Conservation (phyloP, 495 filamentous ascomycete species). For the Neurospora africana region DNA sequence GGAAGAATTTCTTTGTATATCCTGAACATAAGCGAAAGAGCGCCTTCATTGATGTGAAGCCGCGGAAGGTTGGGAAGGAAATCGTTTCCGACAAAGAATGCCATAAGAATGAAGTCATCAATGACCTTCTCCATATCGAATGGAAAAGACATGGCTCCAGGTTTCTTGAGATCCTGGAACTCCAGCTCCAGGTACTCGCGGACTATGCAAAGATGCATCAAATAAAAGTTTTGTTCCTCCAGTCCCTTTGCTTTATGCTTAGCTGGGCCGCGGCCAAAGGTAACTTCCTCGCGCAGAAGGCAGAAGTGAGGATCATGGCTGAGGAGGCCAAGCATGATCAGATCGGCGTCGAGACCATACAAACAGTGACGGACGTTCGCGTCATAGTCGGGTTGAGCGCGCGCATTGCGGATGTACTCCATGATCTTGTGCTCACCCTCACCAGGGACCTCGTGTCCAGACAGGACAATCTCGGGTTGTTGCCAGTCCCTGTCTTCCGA, state of each 20-base stretch:
- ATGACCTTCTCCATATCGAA: slow-evolving; percentile 96
- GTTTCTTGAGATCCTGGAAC: slow-evolving; percentile 82
- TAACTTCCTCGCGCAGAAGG: slow-evolving; percentile 93
- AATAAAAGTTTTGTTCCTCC: slow-evolving; percentile 97
- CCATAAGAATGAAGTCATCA: slow-evolving; percentile 99
- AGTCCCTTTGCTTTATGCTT: slow-evolving; percentile 87
- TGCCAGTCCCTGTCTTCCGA: slow-evolving; percentile 97
- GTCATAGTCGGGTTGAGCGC: slow-evolving; percentile 87
- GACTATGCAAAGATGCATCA: slow-evolving; percentile 95
- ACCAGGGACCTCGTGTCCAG: slow-evolving; percentile 96
- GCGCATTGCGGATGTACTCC: slow-evolving; percentile 96
- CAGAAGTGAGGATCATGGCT: slow-evolving; percentile 99
- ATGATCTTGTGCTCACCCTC: slow-evolving; percentile 99
- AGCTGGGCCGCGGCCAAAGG: slow-evolving; percentile 69
- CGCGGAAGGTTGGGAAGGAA: slow-evolving; percentile 95
- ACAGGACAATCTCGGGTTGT: slow-evolving; percentile 87
- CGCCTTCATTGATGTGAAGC: slow-evolving; percentile 97
- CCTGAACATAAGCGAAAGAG: slow-evolving; percentile 90
- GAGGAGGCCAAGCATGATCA: slow-evolving; percentile 95
- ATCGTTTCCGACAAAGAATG: slow-evolving; percentile 99
- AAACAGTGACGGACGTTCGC: slow-evolving; percentile 96
- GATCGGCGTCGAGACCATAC: slow-evolving; percentile 93
- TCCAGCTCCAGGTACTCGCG: slow-evolving; percentile 94
- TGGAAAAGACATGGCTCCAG: slow-evolving; percentile 61
- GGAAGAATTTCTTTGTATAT: slow-evolving; percentile 88